These are phyloP conservation scores for Ettlia oleoabundans DNA, from an alignment of 139 green algal genomes.

Conservation along the genomic window DNA sequence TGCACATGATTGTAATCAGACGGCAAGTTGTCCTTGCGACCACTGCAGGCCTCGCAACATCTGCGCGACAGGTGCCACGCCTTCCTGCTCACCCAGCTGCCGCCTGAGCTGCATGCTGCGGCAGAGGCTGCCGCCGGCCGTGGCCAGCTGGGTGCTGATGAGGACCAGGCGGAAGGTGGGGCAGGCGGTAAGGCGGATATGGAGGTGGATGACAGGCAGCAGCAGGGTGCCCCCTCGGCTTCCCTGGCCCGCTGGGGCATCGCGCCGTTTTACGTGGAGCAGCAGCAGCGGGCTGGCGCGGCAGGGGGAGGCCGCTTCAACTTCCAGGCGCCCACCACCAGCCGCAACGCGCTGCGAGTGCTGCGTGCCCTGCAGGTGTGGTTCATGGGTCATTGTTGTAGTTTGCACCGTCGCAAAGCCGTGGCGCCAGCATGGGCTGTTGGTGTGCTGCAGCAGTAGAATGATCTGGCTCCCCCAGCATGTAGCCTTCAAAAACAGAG, in stretches of 20 bases:
- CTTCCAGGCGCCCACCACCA: slow-evolving; percentile 87
- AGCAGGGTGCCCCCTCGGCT: not conserved
- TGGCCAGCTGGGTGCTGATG: slow-evolving; percentile 10
- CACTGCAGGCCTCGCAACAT: slow-evolving; percentile 22
- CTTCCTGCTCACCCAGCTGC: slow-evolving; percentile 68
- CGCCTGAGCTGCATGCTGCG: slow-evolving; percentile 29
- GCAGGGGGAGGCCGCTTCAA: slow-evolving; percentile 68
- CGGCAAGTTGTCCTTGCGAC: not conserved
- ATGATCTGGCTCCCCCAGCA: no score
- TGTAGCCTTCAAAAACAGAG: no score
- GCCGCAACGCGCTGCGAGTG: slow-evolving; percentile 88
- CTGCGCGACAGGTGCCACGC: slow-evolving; percentile 59
- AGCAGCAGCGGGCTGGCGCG: not conserved
- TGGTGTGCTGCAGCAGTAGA: no score
- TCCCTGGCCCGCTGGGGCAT: slow-evolving; percentile 69
- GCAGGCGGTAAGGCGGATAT: not conserved
- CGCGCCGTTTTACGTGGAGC: slow-evolving; percentile 78
- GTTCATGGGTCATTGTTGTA: slow-evolving; percentile 14
- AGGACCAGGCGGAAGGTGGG: not conserved
- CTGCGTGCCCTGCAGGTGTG: slow-evolving; percentile 93
- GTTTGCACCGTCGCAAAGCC: not conserved
- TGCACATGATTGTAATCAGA: no score
- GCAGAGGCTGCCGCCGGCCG: slow-evolving; percentile 3
- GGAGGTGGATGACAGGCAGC: not conserved
- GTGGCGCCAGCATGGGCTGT: no score